phyloP scores from a whole-genome alignment of 2,329 filamentous ascomycete genomes.

The Fonsecaea pedrosoi region DNA sequence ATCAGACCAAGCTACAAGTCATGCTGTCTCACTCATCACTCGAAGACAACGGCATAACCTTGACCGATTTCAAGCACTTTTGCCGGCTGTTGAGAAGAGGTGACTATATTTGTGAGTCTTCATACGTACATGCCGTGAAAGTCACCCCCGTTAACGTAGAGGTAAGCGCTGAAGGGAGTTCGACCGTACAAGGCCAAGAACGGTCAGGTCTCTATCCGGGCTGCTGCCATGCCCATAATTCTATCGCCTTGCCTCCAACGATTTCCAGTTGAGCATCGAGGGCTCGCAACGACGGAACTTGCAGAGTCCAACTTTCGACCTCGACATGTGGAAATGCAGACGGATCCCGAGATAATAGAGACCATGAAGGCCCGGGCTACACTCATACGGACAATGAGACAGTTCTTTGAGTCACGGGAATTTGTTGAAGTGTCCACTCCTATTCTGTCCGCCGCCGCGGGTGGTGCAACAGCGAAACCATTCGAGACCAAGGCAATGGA shows the following conservation, averaged over 20 bases:
- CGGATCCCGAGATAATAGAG: constrained; percentile 72
- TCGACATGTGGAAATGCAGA: constrained; percentile 85
- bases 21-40: constrained; percentile 53
- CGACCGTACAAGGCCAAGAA: constrained; percentile 68
- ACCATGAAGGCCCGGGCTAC: constrained; percentile 75
- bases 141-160: constrained; percentile 27
- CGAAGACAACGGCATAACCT: constrained; percentile 46
- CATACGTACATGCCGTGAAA: constrained; percentile 24
- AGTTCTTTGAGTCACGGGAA: constrained; percentile 71
- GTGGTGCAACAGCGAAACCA: constrained; percentile 85
- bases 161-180: constrained; percentile 70
- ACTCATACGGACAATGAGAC: constrained; percentile 75
- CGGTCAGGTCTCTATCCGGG: constrained; percentile 79
- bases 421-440: constrained; percentile 93
- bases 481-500: constrained; percentile 83
- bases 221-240: constrained; percentile 70
- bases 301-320: constrained; percentile 56
- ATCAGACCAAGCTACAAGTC: constrained; percentile 75
- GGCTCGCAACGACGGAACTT: constrained; percentile 50
- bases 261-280: constrained; percentile 63
- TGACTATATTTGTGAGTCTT: constrained; percentile 77
- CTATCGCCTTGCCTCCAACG: constrained; percentile 80
- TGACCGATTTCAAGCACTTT: constrained; percentile 50
- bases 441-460: constrained; percentile 79
- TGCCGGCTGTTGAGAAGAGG: constrained; percentile 73